Evolutionary conservation across 139 green algal genomes (phyloP).

Genomic region (Haematococcus sp.): DNA sequence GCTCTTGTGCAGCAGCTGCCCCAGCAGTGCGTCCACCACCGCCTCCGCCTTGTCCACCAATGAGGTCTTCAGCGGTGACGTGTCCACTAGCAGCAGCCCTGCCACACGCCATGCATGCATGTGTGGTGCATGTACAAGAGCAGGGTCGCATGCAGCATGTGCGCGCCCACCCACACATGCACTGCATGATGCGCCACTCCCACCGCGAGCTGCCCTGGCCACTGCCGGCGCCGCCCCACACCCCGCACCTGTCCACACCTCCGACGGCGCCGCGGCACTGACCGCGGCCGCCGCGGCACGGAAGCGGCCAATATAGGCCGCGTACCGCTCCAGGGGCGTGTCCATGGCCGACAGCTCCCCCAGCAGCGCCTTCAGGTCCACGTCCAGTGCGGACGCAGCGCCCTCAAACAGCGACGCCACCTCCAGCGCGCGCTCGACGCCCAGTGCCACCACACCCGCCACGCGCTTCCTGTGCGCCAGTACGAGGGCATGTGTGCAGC

Average conservation of each 20-base stretch:
- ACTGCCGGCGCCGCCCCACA: too few relatives aligned
- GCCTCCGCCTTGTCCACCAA: conserved; percentile 21
- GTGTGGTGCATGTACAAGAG: too few relatives aligned
- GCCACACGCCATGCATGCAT: too few relatives aligned
- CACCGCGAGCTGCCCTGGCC: too few relatives aligned
- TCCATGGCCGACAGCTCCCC: conserved; percentile 27
- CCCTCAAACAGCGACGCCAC: conserved; percentile 27
- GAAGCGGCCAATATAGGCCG: conserved; percentile 43
- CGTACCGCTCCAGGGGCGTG: conserved; percentile 40
- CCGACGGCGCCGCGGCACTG: conserved; percentile 10
- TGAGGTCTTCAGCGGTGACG: conserved; percentile 39
- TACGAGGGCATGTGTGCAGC: too few relatives aligned
- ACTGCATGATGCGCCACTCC: too few relatives aligned
- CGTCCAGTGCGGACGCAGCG: conserved; percentile 23
- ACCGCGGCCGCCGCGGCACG: conserved; percentile 29
- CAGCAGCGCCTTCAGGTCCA: conserved; percentile 28
- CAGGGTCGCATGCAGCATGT: too few relatives aligned
- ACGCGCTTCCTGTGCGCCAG: conserved; percentile 23
- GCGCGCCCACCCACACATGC: too few relatives aligned
- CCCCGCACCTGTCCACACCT: conserved; percentile 24
- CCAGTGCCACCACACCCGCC: conserved; percentile 1
- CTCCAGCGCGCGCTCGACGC: conserved; percentile 33
- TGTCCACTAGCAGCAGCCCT: conserved; percentile 51
- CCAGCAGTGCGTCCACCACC: conserved; percentile 31
- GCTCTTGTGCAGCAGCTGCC: conserved; percentile 31